These are phyloP conservation scores for Fusarium musae DNA, from an alignment of 2,329 filamentous ascomycete species.

Conservation along the genomic window DNA sequence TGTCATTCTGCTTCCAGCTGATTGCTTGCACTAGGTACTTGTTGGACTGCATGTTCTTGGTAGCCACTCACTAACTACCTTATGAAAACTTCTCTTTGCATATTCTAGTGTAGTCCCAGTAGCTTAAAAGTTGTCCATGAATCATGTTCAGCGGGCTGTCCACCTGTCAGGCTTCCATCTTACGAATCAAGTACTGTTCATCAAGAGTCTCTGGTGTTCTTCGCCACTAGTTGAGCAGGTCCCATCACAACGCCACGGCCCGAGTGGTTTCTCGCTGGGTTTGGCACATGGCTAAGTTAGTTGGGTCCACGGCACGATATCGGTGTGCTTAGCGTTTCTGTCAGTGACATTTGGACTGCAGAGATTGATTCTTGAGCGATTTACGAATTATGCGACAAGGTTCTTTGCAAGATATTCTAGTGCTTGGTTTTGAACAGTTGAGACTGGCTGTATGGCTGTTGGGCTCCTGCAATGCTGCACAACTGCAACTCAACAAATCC, in stretches of 20 bases:
- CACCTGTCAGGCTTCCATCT: not conserved
- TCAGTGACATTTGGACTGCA: not conserved
- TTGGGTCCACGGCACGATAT: not conserved
- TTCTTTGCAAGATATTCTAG: not conserved
- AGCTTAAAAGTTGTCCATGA: not conserved
- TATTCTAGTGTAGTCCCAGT: not conserved
- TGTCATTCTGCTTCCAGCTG: not conserved
- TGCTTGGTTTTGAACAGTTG: not conserved
- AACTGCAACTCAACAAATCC: not conserved
- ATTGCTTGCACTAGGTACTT: not conserved
- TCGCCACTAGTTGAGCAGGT: constrained; percentile 7
- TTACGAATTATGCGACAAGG: not conserved
- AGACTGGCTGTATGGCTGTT: not conserved
- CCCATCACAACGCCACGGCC: constrained; percentile 3
- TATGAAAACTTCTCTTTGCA: not conserved
- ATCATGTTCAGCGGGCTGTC: constrained; percentile 5
- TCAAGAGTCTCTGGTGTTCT: not conserved
- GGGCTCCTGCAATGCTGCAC: not conserved
- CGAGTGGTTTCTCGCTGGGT: not conserved
- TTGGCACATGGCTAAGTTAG: not conserved
- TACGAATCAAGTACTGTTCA: not conserved
- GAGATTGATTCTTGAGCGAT: constrained; percentile 15
- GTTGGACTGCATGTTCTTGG: not conserved
- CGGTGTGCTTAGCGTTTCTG: constrained; percentile 8
- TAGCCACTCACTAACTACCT: not conserved